Conservation (phyloP, 2,329 filamentous ascomycete species). For the Exophiala viscosa region DNA sequence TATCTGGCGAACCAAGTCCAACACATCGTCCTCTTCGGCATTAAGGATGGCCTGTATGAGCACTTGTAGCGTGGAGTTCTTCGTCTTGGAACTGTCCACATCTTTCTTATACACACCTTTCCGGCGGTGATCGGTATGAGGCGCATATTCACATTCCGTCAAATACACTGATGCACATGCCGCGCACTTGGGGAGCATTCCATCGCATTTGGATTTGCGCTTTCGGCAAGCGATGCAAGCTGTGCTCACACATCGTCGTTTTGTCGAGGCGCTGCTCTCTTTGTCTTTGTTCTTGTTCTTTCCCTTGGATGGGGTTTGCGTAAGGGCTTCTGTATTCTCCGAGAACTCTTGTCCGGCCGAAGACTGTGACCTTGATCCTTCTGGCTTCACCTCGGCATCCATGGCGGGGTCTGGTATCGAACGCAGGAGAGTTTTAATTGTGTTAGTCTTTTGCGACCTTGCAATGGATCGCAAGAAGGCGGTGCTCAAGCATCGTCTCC, state of each 20-base stretch:
- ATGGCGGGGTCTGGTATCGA: constrained; percentile 1
- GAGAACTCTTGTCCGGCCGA: background rate
- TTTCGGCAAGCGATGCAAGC: constrained; percentile 76
- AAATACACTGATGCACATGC: constrained; percentile 90
- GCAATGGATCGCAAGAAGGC: background rate
- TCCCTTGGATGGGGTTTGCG: constrained; percentile 20
- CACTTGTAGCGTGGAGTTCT: constrained; percentile 84
- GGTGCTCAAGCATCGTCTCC: too few relatives aligned
- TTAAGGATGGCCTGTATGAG: constrained; percentile 90
- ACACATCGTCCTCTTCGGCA: constrained; percentile 80
- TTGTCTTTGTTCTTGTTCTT: constrained; percentile 33
- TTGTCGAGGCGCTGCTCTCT: constrained; percentile 40
- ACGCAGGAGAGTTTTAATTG: background rate
- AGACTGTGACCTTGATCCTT: constrained; percentile 1
- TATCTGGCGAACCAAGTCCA: constrained; percentile 76
- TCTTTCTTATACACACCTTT: constrained; percentile 98
- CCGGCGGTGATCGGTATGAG: constrained; percentile 89
- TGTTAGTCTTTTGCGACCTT: background rate
- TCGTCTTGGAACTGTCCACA: constrained; percentile 79
- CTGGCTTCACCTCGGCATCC: constrained; percentile 10
- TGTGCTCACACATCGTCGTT: constrained; percentile 77
- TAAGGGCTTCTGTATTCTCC: constrained; percentile 2
- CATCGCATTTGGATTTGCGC: constrained; percentile 86
- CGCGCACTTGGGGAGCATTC: constrained; percentile 83
- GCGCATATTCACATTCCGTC: constrained; percentile 82